Conservation (phyloP, 306 rosid genomes). For the Vigna angularis region DNA sequence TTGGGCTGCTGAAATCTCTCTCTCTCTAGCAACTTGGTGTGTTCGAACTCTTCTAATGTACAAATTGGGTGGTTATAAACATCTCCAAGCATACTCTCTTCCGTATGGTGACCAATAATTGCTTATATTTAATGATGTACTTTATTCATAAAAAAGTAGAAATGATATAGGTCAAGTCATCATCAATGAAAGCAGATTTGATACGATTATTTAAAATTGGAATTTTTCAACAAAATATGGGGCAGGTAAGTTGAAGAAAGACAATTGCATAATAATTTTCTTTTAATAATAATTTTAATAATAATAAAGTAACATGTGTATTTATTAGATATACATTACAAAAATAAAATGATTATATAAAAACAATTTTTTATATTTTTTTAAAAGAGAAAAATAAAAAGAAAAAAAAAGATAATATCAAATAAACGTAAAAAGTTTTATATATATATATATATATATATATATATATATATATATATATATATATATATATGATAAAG, state of each 20-base stretch:
- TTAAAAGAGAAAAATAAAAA: too few species aligned
- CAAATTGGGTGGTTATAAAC: conserved; percentile 38
- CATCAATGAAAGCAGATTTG: conserved; percentile 35
- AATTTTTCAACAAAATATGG: conserved; percentile 3
- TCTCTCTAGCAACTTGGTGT: conserved; percentile 33
- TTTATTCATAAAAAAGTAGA: conserved; percentile 16
- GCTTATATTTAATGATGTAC: conserved; percentile 40
- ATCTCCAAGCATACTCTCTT: conserved; percentile 32
- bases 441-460: too few species aligned
- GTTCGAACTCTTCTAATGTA: conserved; percentile 36
- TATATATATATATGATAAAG: too few species aligned
- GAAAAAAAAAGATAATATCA: too few species aligned
- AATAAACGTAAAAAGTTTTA: too few species aligned
- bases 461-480: too few species aligned
- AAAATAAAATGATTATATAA: too few species aligned
- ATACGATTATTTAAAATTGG: conserved; percentile 23
- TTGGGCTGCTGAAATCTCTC: conserved; percentile 27
- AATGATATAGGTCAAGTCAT: conserved; percentile 33
- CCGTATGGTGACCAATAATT: conserved; percentile 41
- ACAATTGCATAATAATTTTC: too few species aligned
- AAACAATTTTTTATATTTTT: too few species aligned
- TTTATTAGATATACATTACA: too few species aligned
- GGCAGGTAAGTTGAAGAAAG: not conserved
- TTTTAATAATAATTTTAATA: too few species aligned
- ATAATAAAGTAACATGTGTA: too few species aligned